Evolutionary conservation across 2,329 filamentous ascomycete species (phyloP), one percentile per base, ranked within the genome.

Genomic region (Neocatenulostroma microsporum): DNA sequence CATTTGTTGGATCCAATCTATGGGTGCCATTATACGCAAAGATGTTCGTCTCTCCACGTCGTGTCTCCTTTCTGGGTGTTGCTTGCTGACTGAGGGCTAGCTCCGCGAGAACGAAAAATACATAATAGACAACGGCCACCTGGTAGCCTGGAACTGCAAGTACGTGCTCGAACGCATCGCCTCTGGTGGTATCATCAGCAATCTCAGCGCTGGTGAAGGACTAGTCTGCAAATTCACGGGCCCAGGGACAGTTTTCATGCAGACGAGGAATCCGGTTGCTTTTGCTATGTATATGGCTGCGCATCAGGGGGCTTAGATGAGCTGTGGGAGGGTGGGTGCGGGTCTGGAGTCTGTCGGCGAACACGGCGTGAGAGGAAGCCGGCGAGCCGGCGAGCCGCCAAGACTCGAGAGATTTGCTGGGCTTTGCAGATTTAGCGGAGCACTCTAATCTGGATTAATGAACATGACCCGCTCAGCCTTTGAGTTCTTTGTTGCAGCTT

Each of bases 61-160:
- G 9, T 8, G 29, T 31, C 12, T 9, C 7, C 31, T 32, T 25
- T 25, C 13, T 13, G 14, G 18, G 17, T 17, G 13, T n/a, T 21
- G 34, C 20, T 10, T 21, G 20, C 15, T n/a, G 15, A 2, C 8
- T n/a, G 13, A 2, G 8, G 30, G 28, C 13, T 4, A 73, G 70
- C 60, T 75, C 34, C 61, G 63, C 50, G 68, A 72, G 10, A 81
- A 81, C 8, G 89, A 96, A 58, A 82, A 82, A 50, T 96, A 53
- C 31, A 50, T 53, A 32, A 86, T 96, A 2, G 89, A 58, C 35
- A 58, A 58, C 28, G 53, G 51, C 3, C 87, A 96, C 50, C 71
- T 96, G 1, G 87, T 96, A 0, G 89, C 91, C 0, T 98, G 91
- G 91, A 95, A 95, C 58, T 88, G 84, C 56, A 86, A 94, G 55